A percentile compares a stretch with the other conserved stretches of the same genome.
phyloP scores from a whole-genome alignment of 2,329 filamentous ascomycete genomes.

The Bipolaris victoriae region DNA sequence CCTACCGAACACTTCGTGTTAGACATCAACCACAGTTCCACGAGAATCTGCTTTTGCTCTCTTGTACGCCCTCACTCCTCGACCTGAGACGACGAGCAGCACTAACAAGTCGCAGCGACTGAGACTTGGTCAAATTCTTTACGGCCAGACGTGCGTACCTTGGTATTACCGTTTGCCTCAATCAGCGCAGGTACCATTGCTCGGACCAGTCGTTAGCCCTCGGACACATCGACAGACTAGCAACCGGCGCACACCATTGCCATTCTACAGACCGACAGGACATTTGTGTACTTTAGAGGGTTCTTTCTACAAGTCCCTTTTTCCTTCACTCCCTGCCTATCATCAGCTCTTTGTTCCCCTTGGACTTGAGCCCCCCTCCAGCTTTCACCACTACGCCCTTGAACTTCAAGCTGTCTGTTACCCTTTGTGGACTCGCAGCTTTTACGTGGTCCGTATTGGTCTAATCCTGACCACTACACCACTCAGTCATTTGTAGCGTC shows the following conservation, averaged over 20 bases:
- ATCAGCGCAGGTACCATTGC: conserved; percentile 48
- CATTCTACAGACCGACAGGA: conserved; percentile 34
- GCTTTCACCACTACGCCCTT: conserved; percentile 39
- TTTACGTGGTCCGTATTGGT: conserved; percentile 58
- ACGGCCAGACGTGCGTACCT: conserved; percentile 52
- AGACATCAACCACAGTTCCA: conserved; percentile 46
- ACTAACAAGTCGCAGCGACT: conserved; percentile 47
- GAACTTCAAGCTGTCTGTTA: conserved; percentile 40
- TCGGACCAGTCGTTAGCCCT: conserved; percentile 37
- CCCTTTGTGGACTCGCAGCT: conserved; percentile 59
- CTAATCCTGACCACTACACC: conserved; percentile 49
- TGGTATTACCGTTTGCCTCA: conserved; percentile 49
- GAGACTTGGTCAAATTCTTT: conserved; percentile 54
- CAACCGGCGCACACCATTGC: conserved; percentile 39
- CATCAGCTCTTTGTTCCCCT: conserved; percentile 45
- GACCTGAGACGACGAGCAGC: conserved; percentile 46
- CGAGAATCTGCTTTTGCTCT: conserved; percentile 46
- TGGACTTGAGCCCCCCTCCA: conserved; percentile 22
- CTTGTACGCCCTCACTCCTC: conserved; percentile 50
- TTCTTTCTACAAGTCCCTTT: conserved; percentile 41
- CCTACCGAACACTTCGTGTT: conserved; percentile 46
- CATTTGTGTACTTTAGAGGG: conserved; percentile 35
- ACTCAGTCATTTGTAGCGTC: conserved; percentile 47
- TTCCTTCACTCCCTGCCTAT: conserved; percentile 40
- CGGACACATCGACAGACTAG: conserved; percentile 39